Base-by-base conservation (phyloP, 352 stramenopile genomes). In the Globisporangium carolinianum region DNA sequence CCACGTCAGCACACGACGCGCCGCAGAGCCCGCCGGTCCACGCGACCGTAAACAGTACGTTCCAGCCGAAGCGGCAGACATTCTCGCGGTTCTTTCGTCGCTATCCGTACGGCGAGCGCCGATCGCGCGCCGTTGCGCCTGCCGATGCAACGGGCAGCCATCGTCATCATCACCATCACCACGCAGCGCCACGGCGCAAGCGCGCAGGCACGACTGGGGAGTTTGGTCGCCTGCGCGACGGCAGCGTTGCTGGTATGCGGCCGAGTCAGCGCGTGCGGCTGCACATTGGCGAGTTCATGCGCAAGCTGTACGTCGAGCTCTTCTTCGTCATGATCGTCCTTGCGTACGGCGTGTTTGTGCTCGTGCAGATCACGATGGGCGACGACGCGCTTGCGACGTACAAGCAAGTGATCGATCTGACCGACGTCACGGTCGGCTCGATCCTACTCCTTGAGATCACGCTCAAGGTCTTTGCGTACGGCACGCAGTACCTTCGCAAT, bases 291-390 rank as follows among this genome's bases (percentile, higher is more conserved):
- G 76, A 89, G 55, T 93, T 92, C 60, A 91, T 95, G 79, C 78
- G 77, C 36, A 71, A 86, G 58, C 68, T 95, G 4, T 86, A 85
- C 62, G 86, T 95, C 32, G 82, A 95, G 63, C 60, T 94, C 32
- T 95, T 95, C 58, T 95, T 95, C 63, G 82, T 91, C 42, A 89
- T 92, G 69, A 90, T 94, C 64, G 80, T 95, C 54, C 72, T 95
- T 35, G 73, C 70, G 58, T 92, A 95, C 65, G 86, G 86, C 36
- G 68, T 87, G 42, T 93, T 95, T 50, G 86, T 94, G 63, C 72
- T 89, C 14, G 67, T 89, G 46, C 86, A 95, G 70, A 85, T 95
- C 51, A 79, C 79, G 0, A 80, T 95, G 71, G 76, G 65, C 32
- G 79, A 92, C 11, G 61, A 70, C 9, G 63, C 68, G 35, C 67